These are phyloP conservation scores for Endocarpon pusillum DNA, from an alignment of 495 filamentous ascomycete genomes.

Conservation along the genomic window DNA sequence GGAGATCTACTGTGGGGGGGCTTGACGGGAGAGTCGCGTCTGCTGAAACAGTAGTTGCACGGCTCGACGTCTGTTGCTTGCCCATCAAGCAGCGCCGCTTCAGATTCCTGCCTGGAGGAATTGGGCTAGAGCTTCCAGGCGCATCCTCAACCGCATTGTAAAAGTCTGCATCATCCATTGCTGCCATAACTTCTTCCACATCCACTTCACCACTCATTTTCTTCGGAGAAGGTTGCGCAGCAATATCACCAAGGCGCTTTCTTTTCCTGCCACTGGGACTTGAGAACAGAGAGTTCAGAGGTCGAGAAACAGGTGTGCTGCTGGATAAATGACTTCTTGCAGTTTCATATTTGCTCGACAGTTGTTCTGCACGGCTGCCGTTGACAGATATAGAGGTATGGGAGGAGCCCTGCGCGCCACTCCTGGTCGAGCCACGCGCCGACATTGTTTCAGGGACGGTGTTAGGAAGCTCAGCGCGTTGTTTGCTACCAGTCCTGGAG, in stretches of 20 bases:
- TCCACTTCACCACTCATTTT: constrained; percentile 20
- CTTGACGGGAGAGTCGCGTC: too few relatives aligned
- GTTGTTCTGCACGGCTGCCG: too few relatives aligned
- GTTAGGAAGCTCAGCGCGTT: too few relatives aligned
- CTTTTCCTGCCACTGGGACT: constrained; percentile 27
- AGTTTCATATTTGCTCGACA: constrained; percentile 13
- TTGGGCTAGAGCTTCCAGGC: constrained; percentile 5
- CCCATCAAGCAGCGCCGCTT: constrained; percentile 1
- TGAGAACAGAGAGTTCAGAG: constrained; percentile 9
- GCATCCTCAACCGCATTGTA: background rate
- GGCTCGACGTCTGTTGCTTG: constrained; percentile 1
- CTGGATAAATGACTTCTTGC: constrained; percentile 6
- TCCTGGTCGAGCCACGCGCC: too few relatives aligned
- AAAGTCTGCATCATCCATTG: constrained; percentile 28
- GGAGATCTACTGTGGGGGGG: too few relatives aligned
- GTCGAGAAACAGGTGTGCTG: constrained; percentile 1
- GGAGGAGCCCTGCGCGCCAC: too few relatives aligned
- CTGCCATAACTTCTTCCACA: constrained; percentile 24
- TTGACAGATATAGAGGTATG: too few relatives aligned
- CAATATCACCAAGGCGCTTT: constrained; percentile 29
- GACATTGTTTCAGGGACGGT: too few relatives aligned
- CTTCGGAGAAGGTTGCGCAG: constrained; percentile 25
- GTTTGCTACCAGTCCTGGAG: too few relatives aligned
- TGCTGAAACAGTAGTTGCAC: too few relatives aligned
- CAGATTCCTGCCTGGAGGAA: constrained; percentile 5